These are phyloP conservation scores for Ilex asprella DNA, from an alignment of 257 asterid genomes.

Conservation along the genomic window DNA sequence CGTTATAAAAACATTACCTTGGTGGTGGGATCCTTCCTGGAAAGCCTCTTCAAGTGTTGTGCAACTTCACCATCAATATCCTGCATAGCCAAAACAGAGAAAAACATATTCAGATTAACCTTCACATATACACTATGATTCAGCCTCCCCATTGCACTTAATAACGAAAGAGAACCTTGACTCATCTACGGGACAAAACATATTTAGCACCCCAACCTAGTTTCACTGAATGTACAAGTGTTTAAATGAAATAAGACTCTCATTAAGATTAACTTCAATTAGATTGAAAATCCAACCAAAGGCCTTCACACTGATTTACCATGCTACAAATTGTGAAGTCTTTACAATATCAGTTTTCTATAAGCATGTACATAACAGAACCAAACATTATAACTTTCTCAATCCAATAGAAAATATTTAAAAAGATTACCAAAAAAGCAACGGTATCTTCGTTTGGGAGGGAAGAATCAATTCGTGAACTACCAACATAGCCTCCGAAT, in stretches of 20 bases:
- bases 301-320: too few species aligned
- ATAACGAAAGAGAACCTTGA: neutral
- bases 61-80: constrained; percentile 85
- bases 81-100: constrained; percentile 17
- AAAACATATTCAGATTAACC: too few species aligned
- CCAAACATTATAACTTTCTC: neutral
- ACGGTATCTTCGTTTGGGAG: constrained; percentile 53
- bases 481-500: constrained; percentile 91
- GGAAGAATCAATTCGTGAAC: constrained; percentile 74
- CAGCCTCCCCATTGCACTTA: neutral
- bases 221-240: neutral
- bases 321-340: too few species aligned
- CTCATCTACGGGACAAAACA: neutral
- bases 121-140: neutral
- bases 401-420: constrained; percentile 5
- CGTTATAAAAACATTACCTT: constrained; percentile 39
- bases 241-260: neutral
- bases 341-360: too few species aligned
- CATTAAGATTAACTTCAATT: too few species aligned
- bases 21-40: constrained; percentile 91
- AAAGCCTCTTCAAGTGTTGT: constrained; percentile 86
- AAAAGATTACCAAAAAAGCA: constrained; percentile 36
- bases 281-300: too few species aligned
- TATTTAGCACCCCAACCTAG: neutral
- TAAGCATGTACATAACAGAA: neutral